A percentile compares a stretch with the other conserved stretches of the same genome.
Conservation (phyloP, 306 rosid species). For the Mimosa pudica region DNA sequence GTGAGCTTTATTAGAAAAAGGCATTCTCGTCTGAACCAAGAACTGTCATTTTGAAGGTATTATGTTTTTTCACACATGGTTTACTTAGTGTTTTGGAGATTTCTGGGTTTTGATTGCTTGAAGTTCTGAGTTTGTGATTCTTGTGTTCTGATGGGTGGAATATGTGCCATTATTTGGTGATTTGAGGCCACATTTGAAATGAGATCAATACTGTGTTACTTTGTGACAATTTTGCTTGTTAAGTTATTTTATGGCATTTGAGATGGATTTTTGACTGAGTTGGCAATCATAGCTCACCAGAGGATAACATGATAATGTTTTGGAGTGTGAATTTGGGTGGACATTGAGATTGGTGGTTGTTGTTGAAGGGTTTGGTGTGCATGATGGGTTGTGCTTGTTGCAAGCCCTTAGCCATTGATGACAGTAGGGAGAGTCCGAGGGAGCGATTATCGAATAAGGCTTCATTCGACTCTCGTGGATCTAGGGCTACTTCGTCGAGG, state of each 20-base stretch:
- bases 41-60: conserved; percentile 43
- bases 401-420: conserved; percentile 98
- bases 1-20: conserved; percentile 29
- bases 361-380: conserved; percentile 50
- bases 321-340: conserved; percentile 49
- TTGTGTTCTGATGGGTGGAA: conserved; percentile 34
- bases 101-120: conserved; percentile 44
- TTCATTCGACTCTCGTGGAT: conserved; percentile 48
- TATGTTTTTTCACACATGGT: conserved; percentile 33
- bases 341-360: conserved; percentile 51
- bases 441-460: conserved; percentile 71
- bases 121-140: conserved; percentile 18
- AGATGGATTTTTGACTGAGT: conserved; percentile 24
- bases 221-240: conserved; percentile 24
- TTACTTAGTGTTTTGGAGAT: conserved; percentile 43
- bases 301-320: conserved; percentile 35
- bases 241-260: conserved; percentile 27
- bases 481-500: conserved; percentile 72
- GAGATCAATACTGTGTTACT: conserved; percentile 41
- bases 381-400: conserved; percentile 86
- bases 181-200: conserved; percentile 39
- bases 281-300: conserved; percentile 39
- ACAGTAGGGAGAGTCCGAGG: conserved; percentile 92
- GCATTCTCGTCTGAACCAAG: conserved; percentile 31
- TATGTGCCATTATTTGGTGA: conserved; percentile 36